Evolutionary conservation across 495 filamentous ascomycete species (phyloP).

Genomic region (Penicillium taxi): DNA sequence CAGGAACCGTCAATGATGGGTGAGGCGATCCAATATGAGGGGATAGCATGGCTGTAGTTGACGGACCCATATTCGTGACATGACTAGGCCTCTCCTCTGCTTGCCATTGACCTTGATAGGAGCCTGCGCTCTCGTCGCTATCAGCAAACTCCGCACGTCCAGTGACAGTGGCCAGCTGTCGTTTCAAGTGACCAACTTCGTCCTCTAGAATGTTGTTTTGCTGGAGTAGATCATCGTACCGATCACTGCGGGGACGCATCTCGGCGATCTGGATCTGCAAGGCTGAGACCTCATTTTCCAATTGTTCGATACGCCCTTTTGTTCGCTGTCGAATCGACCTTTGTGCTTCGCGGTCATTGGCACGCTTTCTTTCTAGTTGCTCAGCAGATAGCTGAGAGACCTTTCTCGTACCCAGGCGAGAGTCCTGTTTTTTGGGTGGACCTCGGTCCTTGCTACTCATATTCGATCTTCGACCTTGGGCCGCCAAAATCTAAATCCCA

Average conservation of each 20-base stretch:
- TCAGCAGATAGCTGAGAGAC: conserved; percentile 50
- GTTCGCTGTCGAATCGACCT: conserved; percentile 54
- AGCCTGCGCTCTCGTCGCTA: conserved; percentile 7
- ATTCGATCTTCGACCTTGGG: conserved; percentile 7
- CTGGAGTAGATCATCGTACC: conserved; percentile 41
- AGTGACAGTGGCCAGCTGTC: conserved; percentile 27
- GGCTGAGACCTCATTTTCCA: conserved; percentile 42
- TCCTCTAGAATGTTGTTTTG: conserved; percentile 48
- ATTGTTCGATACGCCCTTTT: conserved; percentile 50
- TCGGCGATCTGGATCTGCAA: conserved; percentile 45
- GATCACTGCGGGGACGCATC: conserved; percentile 40
- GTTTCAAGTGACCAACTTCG: conserved; percentile 40
- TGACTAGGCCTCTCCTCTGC: conserved; percentile 5
- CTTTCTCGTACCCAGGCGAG: conserved; percentile 51
- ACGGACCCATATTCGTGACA: conserved; percentile 1
- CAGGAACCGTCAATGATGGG: conserved; percentile 3
- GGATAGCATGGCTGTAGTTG: conserved; percentile 6
- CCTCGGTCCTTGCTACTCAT: conserved; percentile 13
- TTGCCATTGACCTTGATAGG: conserved; percentile 9
- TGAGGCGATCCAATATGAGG: conserved; percentile 13
- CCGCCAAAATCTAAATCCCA: background rate
- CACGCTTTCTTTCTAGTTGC: conserved; percentile 55
- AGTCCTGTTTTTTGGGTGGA: conserved; percentile 32
- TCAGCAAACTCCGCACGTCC: conserved; percentile 5
- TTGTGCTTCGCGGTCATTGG: conserved; percentile 57